Conservation (phyloP, 805 yeast genomes). For the Lipomyces japonicus region DNA sequence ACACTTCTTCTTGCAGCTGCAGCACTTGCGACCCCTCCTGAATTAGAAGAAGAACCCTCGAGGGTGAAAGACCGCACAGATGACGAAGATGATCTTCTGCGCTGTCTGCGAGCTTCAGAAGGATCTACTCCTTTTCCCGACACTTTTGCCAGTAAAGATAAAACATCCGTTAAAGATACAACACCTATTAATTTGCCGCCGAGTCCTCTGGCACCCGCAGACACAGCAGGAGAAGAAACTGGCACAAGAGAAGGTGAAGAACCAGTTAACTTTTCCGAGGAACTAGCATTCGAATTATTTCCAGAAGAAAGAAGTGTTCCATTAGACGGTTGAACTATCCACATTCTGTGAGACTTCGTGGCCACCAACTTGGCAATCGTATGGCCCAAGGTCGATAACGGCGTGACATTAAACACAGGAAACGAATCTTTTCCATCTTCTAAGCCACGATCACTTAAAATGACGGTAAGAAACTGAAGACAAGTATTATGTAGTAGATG, state of each 20-base stretch:
- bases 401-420: slow-evolving; percentile 92
- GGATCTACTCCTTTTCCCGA: slow-evolving; percentile 78
- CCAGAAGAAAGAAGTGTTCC: slow-evolving; percentile 2
- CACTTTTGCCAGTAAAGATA: slow-evolving; percentile 72
- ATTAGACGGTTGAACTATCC: slow-evolving; percentile 41
- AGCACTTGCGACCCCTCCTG: not conserved
- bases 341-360: slow-evolving; percentile 70
- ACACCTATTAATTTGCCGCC: slow-evolving; percentile 88
- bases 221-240: slow-evolving; percentile 5
- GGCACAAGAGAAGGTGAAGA: slow-evolving; percentile 29
- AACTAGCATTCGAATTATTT: slow-evolving; percentile 12
- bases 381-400: slow-evolving; percentile 73
- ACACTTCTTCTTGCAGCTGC: slow-evolving; percentile 22
- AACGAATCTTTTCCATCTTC: slow-evolving; percentile 94
- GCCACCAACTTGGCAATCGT: slow-evolving; percentile 94
- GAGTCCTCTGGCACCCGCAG: slow-evolving; percentile 28
- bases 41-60: slow-evolving; percentile 5
- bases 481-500: slow-evolving; percentile 78
- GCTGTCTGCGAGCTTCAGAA: slow-evolving; percentile 77
- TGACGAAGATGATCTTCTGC: slow-evolving; percentile 56
- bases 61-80: slow-evolving; percentile 27
- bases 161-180: slow-evolving; percentile 82
- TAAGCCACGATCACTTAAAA: slow-evolving; percentile 80
- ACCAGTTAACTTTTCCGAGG: slow-evolving; percentile 21
- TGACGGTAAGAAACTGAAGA: slow-evolving; percentile 80